Base-by-base conservation (phyloP, 1,139 yeast species). In the Suhomyces anneliseae region DNA sequence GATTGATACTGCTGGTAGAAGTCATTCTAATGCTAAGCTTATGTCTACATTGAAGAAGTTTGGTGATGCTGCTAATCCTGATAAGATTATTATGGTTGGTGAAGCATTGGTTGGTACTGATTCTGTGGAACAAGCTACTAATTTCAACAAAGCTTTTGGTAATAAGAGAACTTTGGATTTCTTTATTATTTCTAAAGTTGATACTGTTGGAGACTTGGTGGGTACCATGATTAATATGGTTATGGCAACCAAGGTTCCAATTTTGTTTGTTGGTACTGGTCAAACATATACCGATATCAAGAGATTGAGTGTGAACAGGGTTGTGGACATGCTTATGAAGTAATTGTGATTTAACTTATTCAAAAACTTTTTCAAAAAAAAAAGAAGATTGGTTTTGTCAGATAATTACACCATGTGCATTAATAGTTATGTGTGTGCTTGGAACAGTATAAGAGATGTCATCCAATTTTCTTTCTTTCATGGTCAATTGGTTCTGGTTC, bases 211-310 rank as follows among this genome's bases (percentile, higher is more conserved):
- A 19, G 97, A 92, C 58, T 77, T 93, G 79, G 87, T 93, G 35
- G 99, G 99, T 24, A 84, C 97, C 0, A 89, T 95, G 90, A 97
- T 93, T 31, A 92, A 93, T 66, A 90, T 93, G 97, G 97, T 95
- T 2, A 89, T 88, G 76, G 93, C 97, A 5, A 93, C 99, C 0
- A 90, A 90, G 36, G 95, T 93, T 19, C 99, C 99, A 0, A 95
- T 93, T 39, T 74, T 93, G 56, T 93, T 93, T 69, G 95, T 93
- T 47, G 99, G 99, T 29, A 90, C 93, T 2, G 99, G 99, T 9
- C 99, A 93, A 71, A 93, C 96, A 2, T 93, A 95, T 60, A 93
- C 99, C 0, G 99, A 93, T 66, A 76, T 93, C 52, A 83, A 97
- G 64, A 85, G 96, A n/a, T 74, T 93, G 57, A 88, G 95, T 61